Conservation (phyloP, 306 rosid genomes). For the Carpinus fangiana region DNA sequence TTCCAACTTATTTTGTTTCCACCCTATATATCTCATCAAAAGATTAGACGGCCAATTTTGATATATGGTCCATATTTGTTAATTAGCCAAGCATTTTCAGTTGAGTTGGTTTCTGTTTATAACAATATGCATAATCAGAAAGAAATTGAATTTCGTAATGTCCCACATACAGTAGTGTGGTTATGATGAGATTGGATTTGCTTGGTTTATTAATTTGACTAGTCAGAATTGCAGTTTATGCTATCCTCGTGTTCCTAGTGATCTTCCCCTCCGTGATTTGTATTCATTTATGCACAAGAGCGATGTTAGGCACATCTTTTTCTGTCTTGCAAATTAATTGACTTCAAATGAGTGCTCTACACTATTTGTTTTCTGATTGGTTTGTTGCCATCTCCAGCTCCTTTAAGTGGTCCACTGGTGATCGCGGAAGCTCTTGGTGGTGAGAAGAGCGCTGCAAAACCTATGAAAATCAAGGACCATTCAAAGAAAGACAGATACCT, state of each 20-base stretch:
- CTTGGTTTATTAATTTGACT: no score
- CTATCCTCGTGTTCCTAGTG: not conserved
- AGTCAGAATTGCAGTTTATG: no score
- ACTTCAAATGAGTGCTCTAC: not conserved
- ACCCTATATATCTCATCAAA: not conserved
- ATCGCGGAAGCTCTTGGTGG: conserved; percentile 81
- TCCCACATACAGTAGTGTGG: not conserved
- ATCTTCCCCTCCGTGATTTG: not conserved
- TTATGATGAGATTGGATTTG: no score
- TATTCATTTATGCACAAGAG: not conserved
- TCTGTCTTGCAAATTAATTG: not conserved
- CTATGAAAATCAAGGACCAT: conserved; percentile 66
- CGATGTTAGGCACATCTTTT: not conserved
- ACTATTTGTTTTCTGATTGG: conserved; percentile 29
- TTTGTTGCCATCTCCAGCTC: conserved; percentile 60
- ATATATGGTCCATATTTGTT: not conserved
- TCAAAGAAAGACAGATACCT: conserved; percentile 84
- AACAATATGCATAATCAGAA: not conserved
- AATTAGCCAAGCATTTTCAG: not conserved
- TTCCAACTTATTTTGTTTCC: not conserved
- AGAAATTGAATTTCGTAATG: not conserved
- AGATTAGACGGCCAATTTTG: not conserved
- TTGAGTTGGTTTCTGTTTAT: not conserved
- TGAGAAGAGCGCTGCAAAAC: conserved; percentile 55
- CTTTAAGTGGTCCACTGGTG: conserved; percentile 93